phyloP scores from a whole-genome alignment of 495 filamentous ascomycete species.

The Penicillium macrosclerotiorum region DNA sequence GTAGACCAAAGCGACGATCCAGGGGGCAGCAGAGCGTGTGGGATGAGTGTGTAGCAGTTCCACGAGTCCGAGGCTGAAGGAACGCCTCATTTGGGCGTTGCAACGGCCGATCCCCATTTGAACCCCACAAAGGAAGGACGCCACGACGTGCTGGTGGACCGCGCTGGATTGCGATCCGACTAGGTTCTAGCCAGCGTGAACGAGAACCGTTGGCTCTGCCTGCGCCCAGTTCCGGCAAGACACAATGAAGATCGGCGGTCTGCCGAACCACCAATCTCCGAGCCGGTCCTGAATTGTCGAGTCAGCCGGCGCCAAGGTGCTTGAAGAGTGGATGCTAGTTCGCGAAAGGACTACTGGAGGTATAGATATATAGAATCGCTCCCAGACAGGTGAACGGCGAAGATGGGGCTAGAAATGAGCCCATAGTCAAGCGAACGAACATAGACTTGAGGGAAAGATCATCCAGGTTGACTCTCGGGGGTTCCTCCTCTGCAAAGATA shows the following conservation, averaged over 20 bases:
- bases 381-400: too few relatives aligned
- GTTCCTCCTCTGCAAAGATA: constrained; percentile 29
- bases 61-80: constrained; percentile 5
- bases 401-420: too few relatives aligned
- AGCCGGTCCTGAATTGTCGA: too few relatives aligned
- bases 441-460: too few relatives aligned
- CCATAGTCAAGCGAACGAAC: too few relatives aligned
- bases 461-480: too few relatives aligned
- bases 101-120: constrained; percentile 7
- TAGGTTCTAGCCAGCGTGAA: constrained; percentile 1
- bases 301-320: too few relatives aligned
- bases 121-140: neutral
- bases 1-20: neutral
- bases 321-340: too few relatives aligned
- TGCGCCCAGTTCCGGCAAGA: too few relatives aligned
- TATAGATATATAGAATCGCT: too few relatives aligned
- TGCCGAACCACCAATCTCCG: neutral
- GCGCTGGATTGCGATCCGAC: neutral
- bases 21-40: neutral
- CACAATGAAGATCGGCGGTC: constrained; percentile 2
- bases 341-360: too few relatives aligned
- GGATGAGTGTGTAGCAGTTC: neutral
- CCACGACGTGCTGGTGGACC: neutral
- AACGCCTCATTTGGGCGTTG: neutral
- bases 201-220: too few relatives aligned